phyloP scores from a whole-genome alignment of 306 rosid genomes.

The Hippophae gyantsensis region DNA sequence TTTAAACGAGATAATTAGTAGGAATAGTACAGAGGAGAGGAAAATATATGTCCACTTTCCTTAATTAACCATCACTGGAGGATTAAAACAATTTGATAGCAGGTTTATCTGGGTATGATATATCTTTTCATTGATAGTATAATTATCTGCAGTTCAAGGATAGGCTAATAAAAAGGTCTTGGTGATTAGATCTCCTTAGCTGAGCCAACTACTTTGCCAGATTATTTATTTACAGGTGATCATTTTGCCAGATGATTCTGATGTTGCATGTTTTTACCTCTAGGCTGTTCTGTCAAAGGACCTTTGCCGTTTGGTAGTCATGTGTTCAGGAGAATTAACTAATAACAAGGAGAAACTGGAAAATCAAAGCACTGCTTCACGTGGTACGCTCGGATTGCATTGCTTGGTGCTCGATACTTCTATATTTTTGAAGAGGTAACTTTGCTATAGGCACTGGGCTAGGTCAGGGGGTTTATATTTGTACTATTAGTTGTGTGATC shows the following conservation, averaged over 20 bases:
- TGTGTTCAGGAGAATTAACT: constrained; percentile 72
- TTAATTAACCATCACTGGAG: no score
- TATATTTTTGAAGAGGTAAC: constrained; percentile 84
- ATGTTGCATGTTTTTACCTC: constrained; percentile 24
- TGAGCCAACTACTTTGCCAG: background rate
- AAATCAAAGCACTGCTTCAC: constrained; percentile 24
- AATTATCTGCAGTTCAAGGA: no score
- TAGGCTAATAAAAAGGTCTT: no score
- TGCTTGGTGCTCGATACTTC: constrained; percentile 72
- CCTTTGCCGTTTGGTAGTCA: constrained; percentile 82
- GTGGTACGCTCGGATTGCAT: constrained; percentile 60
- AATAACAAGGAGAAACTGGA: constrained; percentile 27
- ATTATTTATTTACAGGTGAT: background rate
- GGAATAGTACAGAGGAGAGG: no score
- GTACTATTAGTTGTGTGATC: no score
- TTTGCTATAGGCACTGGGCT: constrained; percentile 5
- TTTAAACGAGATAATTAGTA: no score
- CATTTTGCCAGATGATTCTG: constrained; percentile 22
- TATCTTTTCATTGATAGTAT: no score
- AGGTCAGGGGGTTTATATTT: background rate
- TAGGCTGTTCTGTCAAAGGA: constrained; percentile 89
- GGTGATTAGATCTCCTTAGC: no score
- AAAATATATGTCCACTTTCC: no score
- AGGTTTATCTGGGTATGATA: no score
- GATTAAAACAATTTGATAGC: no score